Percentiles rank a stretch among this genome's conserved stretches.
Evolutionary conservation across 768 basidiomycete species (phyloP).

Genomic region (Pleurotus tuber-regium): DNA sequence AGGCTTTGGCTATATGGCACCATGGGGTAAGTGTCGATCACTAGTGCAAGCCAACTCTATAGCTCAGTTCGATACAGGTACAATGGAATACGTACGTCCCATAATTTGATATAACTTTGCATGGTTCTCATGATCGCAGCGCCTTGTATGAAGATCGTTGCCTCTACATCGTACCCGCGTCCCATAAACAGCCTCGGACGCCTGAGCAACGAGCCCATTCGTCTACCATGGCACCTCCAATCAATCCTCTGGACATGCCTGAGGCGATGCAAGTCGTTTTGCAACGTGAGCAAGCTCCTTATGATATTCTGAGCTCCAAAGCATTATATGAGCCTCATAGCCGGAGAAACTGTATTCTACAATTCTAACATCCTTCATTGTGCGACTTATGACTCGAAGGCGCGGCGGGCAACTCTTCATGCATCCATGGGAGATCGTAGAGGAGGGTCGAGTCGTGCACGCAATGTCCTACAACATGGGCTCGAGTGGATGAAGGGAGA

Average conservation of each 20-base stretch:
- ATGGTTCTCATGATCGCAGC: conserved; percentile 29
- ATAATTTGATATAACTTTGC: too few relatives aligned
- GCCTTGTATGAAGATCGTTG: conserved; percentile 69
- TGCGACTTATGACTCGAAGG: conserved; percentile 53
- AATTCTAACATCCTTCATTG: conserved; percentile 79
- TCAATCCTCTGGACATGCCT: conserved; percentile 67
- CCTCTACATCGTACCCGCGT: conserved; percentile 68
- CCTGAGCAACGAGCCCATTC: conserved; percentile 58
- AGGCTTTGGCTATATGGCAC: conserved; percentile 57
- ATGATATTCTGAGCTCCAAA: neutral
- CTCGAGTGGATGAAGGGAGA: conserved; percentile 65
- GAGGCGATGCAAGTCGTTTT: conserved; percentile 55
- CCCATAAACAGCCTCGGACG: conserved; percentile 58
- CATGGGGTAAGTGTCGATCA: conserved; percentile 51
- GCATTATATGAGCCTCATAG: conserved; percentile 27
- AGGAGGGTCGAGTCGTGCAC: conserved; percentile 60
- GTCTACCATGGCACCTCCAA: conserved; percentile 44
- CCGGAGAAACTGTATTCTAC: conserved; percentile 78
- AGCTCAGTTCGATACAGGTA: conserved; percentile 38
- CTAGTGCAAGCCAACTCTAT: neutral
- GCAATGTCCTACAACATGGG: conserved; percentile 76
- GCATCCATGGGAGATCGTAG: conserved; percentile 62
- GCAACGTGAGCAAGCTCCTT: conserved; percentile 39
- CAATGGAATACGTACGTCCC: conserved; percentile 78
- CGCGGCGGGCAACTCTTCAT: conserved; percentile 64